Conservation (phyloP, 495 filamentous ascomycete species). For the Aspergillus ostianus region DNA sequence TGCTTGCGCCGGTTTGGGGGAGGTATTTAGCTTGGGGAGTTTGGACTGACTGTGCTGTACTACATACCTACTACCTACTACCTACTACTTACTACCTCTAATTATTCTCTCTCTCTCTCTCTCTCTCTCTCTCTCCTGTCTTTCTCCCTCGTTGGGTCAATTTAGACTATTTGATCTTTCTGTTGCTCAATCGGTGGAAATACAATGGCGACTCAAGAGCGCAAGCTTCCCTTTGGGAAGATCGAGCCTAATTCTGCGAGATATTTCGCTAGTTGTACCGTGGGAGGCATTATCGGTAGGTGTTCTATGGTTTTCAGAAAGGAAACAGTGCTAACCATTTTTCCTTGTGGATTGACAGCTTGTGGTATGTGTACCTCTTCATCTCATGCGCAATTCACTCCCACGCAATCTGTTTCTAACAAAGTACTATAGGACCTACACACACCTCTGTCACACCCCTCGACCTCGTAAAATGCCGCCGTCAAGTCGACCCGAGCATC, state of each 20-base stretch:
- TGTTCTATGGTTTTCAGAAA: background rate
- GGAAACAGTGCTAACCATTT: background rate
- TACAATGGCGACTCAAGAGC: conserved; percentile 39
- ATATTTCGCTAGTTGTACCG: conserved; percentile 63
- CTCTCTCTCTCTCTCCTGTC: too few relatives aligned
- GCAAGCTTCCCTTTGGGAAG: conserved; percentile 47
- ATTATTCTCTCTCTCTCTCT: too few relatives aligned
- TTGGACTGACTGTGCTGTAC: background rate
- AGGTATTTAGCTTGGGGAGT: too few relatives aligned
- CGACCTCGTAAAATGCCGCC: conserved; percentile 68
- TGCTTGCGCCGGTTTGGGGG: background rate
- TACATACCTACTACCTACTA: background rate
- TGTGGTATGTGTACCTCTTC: conserved; percentile 48
- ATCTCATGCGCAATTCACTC: background rate
- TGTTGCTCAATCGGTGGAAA: too few relatives aligned
- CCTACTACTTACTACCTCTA: too few relatives aligned
- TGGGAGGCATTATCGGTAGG: conserved; percentile 65
- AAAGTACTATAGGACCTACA: conserved; percentile 39
- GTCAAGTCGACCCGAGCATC: conserved; percentile 69
- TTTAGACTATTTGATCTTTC: too few relatives aligned
- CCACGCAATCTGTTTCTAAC: background rate
- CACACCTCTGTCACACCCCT: conserved; percentile 61
- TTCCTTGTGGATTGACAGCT: conserved; percentile 33
- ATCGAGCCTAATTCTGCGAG: conserved; percentile 67
- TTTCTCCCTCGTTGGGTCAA: too few relatives aligned